A percentile compares a stretch with the other conserved stretches of the same genome.
Evolutionary conservation across 2,329 filamentous ascomycete species (phyloP).

Genomic region (Lachnellula cervina): DNA sequence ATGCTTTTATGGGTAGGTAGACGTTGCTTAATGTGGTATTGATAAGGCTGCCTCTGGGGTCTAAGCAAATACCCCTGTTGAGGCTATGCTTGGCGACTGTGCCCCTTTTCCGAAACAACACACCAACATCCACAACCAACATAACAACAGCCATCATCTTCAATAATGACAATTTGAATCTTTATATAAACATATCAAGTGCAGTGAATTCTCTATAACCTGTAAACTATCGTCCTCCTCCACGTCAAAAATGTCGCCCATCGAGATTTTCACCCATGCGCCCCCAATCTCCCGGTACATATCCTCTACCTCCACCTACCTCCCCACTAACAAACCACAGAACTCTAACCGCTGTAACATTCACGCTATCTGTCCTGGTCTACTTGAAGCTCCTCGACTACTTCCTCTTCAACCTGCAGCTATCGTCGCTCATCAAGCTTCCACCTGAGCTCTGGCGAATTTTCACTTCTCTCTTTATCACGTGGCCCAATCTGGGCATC

Average conservation of each 20-base stretch:
- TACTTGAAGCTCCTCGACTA: conserved; percentile 1
- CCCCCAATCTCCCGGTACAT: conserved; percentile 9
- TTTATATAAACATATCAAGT: no score
- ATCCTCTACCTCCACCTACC: background rate
- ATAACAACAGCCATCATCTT: no score
- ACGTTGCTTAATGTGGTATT: no score
- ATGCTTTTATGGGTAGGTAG: no score
- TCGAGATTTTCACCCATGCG: conserved; percentile 2
- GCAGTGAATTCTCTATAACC: no score
- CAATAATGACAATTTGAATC: no score
- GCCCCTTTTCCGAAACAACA: no score
- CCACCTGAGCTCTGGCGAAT: conserved; percentile 32
- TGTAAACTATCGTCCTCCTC: background rate
- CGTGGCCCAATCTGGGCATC: conserved; percentile 35
- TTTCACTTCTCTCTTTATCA: conserved; percentile 27
- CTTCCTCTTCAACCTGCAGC: background rate
- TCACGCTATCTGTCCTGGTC: conserved; percentile 6
- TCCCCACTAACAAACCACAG: background rate
- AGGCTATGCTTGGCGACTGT: no score
- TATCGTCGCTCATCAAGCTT: conserved; percentile 19
- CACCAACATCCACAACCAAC: no score
- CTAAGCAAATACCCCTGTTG: no score
- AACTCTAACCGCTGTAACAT: background rate
- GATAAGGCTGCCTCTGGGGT: no score
- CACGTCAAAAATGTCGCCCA: conserved; percentile 2